Conservation (phyloP, 192 early-diverging fungal genomes). For the Mortierella claussenii region DNA sequence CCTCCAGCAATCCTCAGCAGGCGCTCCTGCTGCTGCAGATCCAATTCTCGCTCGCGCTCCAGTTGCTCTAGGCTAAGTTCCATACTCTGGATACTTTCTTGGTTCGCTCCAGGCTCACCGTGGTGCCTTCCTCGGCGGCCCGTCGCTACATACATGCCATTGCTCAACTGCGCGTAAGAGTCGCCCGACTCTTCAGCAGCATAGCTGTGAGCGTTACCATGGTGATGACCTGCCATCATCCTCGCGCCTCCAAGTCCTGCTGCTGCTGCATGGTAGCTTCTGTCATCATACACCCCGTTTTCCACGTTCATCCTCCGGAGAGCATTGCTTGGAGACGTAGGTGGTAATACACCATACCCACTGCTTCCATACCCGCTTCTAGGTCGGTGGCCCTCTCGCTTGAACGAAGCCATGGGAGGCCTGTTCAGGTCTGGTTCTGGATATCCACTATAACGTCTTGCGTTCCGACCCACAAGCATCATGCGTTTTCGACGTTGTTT, state of each 20-base stretch:
- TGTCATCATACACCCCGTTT: slow-evolving; percentile 20
- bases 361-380: slow-evolving; percentile 3
- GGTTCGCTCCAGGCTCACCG: too few relatives aligned
- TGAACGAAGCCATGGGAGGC: slow-evolving; percentile 4
- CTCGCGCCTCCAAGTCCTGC: slow-evolving; percentile 27
- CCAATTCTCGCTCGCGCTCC: slow-evolving; percentile 18
- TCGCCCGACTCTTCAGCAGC: neutral
- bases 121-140: slow-evolving; percentile 16
- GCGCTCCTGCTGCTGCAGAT: slow-evolving; percentile 8
- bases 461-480: slow-evolving; percentile 29
- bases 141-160: slow-evolving; percentile 16
- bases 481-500: slow-evolving; percentile 41
- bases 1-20: slow-evolving; percentile 3
- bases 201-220: neutral
- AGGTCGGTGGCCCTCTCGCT: neutral
- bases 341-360: neutral
- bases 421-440: slow-evolving; percentile 21
- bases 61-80: slow-evolving; percentile 1
- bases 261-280: slow-evolving; percentile 17
- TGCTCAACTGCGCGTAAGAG: slow-evolving; percentile 6
- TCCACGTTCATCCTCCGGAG: neutral
- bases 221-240: neutral
- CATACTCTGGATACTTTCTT: neutral
- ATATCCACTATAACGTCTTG: slow-evolving; percentile 26
- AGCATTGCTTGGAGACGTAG: too few relatives aligned